Evolutionary conservation across 2,329 filamentous ascomycete species (phyloP).

Genomic region (Verruconis gallopava): DNA sequence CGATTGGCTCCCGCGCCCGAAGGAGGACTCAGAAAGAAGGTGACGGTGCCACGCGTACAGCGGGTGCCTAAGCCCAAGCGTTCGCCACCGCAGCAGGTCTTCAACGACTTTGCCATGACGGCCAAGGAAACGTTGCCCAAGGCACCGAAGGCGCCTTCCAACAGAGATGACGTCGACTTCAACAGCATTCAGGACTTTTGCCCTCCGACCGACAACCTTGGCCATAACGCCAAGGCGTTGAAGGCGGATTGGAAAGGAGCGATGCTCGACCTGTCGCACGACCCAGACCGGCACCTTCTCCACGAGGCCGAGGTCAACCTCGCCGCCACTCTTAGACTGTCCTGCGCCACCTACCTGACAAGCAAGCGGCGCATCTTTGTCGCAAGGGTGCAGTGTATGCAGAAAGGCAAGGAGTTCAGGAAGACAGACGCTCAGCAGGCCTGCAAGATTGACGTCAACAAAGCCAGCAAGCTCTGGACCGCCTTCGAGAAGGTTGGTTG

Average conservation of each 20-base stretch:
- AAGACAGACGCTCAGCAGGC: conserved; percentile 93
- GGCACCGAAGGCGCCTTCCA: conserved; percentile 36
- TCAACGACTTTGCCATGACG: background rate
- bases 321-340: conserved; percentile 67
- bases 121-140: conserved; percentile 17
- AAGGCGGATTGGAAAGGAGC: conserved; percentile 81
- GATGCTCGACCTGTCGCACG: conserved; percentile 60
- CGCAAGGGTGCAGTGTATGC: conserved; percentile 53
- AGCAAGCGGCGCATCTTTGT: conserved; percentile 89
- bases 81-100: background rate
- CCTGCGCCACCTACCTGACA: conserved; percentile 77
- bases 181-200: conserved; percentile 57
- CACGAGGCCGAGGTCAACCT: conserved; percentile 67
- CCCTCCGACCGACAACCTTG: conserved; percentile 52
- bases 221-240: conserved; percentile 51
- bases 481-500: conserved; percentile 80
- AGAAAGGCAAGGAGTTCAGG: conserved; percentile 68
- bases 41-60: background rate
- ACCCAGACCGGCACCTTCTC: conserved; percentile 56
- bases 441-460: conserved; percentile 98
- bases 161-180: conserved; percentile 74
- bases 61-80: conserved; percentile 4
- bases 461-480: conserved; percentile 83
- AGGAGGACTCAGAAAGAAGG: conserved; percentile 2
- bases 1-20: conserved; percentile 7